These are phyloP conservation scores for Priceomyces haplophilus DNA, from an alignment of 805 yeast genomes.

Conservation along the genomic window DNA sequence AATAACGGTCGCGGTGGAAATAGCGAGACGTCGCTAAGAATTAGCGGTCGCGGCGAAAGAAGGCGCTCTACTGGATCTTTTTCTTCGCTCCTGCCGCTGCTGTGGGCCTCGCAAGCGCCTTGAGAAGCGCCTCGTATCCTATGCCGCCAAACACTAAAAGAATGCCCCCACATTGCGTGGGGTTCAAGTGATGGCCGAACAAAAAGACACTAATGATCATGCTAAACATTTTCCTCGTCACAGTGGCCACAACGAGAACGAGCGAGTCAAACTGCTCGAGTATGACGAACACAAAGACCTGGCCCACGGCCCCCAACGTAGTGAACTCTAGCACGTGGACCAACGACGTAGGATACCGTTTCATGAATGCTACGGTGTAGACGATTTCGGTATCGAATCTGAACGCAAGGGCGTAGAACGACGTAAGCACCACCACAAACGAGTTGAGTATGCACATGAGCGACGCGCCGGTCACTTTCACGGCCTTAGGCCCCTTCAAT, in stretches of 20 bases:
- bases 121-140: constrained; percentile 63
- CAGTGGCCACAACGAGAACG: constrained; percentile 86
- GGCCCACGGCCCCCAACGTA: constrained; percentile 85
- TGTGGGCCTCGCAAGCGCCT: constrained; percentile 10
- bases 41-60: no score
- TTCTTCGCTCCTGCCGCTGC: background rate
- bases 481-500: constrained; percentile 10
- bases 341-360: constrained; percentile 50
- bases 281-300: constrained; percentile 85
- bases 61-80: no score
- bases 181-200: constrained; percentile 71
- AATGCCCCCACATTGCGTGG: constrained; percentile 77
- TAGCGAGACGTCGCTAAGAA: no score
- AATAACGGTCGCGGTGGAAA: no score
- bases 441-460: constrained; percentile 70
- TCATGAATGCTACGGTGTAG: constrained; percentile 49
- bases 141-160: constrained; percentile 80
- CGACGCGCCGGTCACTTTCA: constrained; percentile 74
- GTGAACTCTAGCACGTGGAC: constrained; percentile 65
- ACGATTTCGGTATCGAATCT: constrained; percentile 45
- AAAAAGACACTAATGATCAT: constrained; percentile 86
- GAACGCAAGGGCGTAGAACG: constrained; percentile 44
- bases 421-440: constrained; percentile 45
- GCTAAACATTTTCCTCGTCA: constrained; percentile 93
- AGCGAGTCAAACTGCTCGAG: constrained; percentile 83